Conservation (phyloP, 1,139 yeast species). For the Yueomyces sp. region DNA sequence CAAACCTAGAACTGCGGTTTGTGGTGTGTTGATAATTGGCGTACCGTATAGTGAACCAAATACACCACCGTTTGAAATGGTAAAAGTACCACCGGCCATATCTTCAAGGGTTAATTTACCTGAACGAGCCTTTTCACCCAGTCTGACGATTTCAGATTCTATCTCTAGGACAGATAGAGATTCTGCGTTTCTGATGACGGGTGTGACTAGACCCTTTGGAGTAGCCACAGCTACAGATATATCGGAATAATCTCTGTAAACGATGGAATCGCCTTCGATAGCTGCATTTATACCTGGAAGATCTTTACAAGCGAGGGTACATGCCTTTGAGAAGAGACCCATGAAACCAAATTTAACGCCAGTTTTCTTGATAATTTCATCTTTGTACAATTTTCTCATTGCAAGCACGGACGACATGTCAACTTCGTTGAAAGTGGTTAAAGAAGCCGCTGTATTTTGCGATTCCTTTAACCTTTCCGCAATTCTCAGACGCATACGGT, state of each 20-base stretch:
- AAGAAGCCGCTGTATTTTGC: constrained; percentile 96
- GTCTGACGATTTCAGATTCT: constrained; percentile 69
- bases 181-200: constrained; percentile 96
- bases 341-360: constrained; percentile 96
- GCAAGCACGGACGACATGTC: constrained; percentile 91
- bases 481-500: constrained; percentile 98
- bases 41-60: constrained; percentile 97
- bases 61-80: constrained; percentile 98
- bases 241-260: constrained; percentile 92
- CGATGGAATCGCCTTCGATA: constrained; percentile 89
- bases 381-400: constrained; percentile 94
- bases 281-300: constrained; percentile 93
- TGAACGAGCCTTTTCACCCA: constrained; percentile 93
- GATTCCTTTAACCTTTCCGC: constrained; percentile 99
- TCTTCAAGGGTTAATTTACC: constrained; percentile 94
- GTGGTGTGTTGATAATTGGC: constrained; percentile 97
- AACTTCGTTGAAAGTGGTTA: constrained; percentile 95
- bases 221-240: constrained; percentile 97
- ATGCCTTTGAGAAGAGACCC: constrained; percentile 97
- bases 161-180: constrained; percentile 78
- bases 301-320: constrained; percentile 86
- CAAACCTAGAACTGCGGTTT: constrained; percentile 93
- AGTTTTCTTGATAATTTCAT: constrained; percentile 85
- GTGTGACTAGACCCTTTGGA: constrained; percentile 98
- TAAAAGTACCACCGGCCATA: constrained; percentile 99